Percentiles rank a stretch among this genome's conserved stretches.
Conservation (phyloP, 306 rosid genomes). For the Fragaria vesca region DNA sequence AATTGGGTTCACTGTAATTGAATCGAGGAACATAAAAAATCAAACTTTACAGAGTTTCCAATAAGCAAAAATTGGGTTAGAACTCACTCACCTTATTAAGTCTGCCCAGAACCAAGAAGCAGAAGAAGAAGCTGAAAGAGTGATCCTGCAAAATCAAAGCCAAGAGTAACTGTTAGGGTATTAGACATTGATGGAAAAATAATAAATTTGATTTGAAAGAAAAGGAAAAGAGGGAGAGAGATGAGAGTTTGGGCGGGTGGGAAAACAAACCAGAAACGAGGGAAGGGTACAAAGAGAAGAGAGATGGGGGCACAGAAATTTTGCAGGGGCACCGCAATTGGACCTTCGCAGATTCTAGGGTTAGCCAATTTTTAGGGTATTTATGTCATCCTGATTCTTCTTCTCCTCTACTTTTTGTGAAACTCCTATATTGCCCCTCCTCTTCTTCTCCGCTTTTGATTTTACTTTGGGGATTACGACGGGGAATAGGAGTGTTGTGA, state of each 20-base stretch:
- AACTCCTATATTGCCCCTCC: conserved; percentile 14
- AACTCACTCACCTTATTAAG: conserved; percentile 22
- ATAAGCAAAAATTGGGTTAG: background rate
- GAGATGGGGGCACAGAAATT: conserved; percentile 25
- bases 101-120: conserved; percentile 14
- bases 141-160: conserved; percentile 8
- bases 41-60: conserved; percentile 5
- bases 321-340: conserved; percentile 21
- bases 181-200: background rate
- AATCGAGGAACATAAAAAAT: background rate
- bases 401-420: background rate
- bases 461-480: background rate
- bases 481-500: background rate
- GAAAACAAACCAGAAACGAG: conserved; percentile 41
- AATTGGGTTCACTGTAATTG: background rate
- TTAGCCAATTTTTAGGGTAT: conserved; percentile 30
- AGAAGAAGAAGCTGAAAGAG: conserved; percentile 13
- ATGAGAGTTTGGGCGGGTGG: conserved; percentile 30
- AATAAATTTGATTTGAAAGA: background rate
- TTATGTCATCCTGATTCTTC: conserved; percentile 24
- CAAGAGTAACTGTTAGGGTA: background rate
- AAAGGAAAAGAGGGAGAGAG: background rate
- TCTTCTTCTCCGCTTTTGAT: background rate
- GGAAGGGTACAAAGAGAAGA: conserved; percentile 32
- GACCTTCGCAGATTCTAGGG: conserved; percentile 26